phyloP scores from a whole-genome alignment of 495 filamentous ascomycete species.

The Trichoderma orchidacearum region DNA sequence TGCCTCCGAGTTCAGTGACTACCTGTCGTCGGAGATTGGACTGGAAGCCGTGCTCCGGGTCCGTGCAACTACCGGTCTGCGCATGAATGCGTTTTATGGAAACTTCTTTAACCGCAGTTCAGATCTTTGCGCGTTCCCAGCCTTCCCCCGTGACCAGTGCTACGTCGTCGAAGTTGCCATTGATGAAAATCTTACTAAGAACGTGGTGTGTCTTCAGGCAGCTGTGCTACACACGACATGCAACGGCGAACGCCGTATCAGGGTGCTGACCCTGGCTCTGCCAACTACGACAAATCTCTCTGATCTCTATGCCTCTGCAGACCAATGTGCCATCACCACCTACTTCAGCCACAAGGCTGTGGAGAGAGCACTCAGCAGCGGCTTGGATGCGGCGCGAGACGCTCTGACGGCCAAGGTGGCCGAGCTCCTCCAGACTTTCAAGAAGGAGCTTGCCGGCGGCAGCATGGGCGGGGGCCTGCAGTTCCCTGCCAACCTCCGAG shows the following conservation, averaged over 20 bases:
- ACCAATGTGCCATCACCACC: conserved; percentile 81
- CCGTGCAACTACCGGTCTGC: conserved; percentile 82
- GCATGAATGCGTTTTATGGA: conserved; percentile 97
- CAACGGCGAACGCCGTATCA: conserved; percentile 89
- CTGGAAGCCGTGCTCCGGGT: conserved; percentile 94
- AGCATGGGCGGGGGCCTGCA: conserved; percentile 91
- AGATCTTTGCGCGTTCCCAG: conserved; percentile 93
- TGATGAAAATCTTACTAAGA: conserved; percentile 85
- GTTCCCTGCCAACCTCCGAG: conserved; percentile 84
- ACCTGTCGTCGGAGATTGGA: conserved; percentile 87
- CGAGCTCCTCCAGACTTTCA: conserved; percentile 90
- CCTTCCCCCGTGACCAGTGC: conserved; percentile 91
- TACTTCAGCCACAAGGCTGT: conserved; percentile 98
- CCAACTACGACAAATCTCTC: conserved; percentile 84
- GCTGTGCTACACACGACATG: conserved; percentile 96
- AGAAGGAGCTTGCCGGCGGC: conserved; percentile 90
- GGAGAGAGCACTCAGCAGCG: conserved; percentile 71
- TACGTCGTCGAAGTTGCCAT: conserved; percentile 99
- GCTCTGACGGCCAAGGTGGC: conserved; percentile 77
- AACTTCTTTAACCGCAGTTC: conserved; percentile 98
- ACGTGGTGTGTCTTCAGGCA: conserved; percentile 90
- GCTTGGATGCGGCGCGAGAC: conserved; percentile 82
- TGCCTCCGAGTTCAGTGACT: conserved; percentile 90
- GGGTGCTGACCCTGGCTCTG: conserved; percentile 84
- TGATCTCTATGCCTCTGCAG: conserved; percentile 87